Evolutionary conservation across 2,329 filamentous ascomycete genomes (phyloP), one percentile per base, ranked within the genome.

Genomic region (Pyrenochaeta sp.): DNA sequence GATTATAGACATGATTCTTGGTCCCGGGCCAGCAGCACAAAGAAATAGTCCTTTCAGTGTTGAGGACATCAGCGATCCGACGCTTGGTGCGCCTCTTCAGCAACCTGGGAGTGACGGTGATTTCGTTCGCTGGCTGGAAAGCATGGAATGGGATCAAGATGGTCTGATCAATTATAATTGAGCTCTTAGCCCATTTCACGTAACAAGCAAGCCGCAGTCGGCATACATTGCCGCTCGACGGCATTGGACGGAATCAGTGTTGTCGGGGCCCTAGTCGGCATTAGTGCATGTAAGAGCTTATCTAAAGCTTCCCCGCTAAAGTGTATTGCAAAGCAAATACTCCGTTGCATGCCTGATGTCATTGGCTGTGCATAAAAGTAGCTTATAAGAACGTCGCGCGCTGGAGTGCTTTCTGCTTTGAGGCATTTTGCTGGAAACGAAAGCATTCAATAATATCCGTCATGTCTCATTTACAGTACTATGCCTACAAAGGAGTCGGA

Each of bases 71-170:
- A 41, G 30, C n/a, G 69, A 73, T 36, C 53, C 65, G 15, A 63
- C 53, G 9, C 51, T 72, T 10, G 65, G 65, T 6, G 68, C 71
- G 23, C 63, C 69, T 4, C 61, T 61, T 3, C 56, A 63, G n/a
- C 60, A 63, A 28, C 29, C 65, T 10, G 68, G 59, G 2, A 73
- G 70, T 43, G 73, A 76, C 50, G 68, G 65, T 6, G 73, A 76
- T 23, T 76, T 77, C 44, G 59, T 75, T 58, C 57, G 65, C 9
- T 77, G 74, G 74, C 61, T 77, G 27, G 73, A 76, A 26, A 68
- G 60, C 21, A 71, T 74, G 26, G 72, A 74, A 17, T 74, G 70
- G 69, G 71, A 75, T 29, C 68, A 70, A 31, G 67, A 67, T 11
- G 60, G 53, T 11, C 66, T 63, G 59, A 50, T 59, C 9, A 63